Evolutionary conservation across 2,329 filamentous ascomycete species (phyloP), one percentile per base, ranked within the genome.

Genomic region (Aspergillus novofumigatus): DNA sequence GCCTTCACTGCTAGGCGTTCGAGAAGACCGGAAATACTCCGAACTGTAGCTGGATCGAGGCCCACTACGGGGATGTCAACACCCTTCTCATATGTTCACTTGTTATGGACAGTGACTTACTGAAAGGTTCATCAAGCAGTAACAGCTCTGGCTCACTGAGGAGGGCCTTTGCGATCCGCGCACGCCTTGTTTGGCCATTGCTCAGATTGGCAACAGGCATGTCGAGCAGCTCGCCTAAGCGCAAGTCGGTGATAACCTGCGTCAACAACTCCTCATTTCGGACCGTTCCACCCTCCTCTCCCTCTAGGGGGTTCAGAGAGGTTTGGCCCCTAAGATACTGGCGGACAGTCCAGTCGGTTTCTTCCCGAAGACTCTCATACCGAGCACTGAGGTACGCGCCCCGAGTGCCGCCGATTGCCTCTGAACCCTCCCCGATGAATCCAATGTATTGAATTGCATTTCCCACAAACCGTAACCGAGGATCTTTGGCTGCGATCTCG

Each of bases 61-160:
- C 94, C 93, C 90, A 97, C 81, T 82, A 55, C 5, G 21, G 28
- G n/a, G 45, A 51, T 28, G 63, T 69, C 60, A 66, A 49, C 54
- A 41, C 20, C 45, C 25, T 38, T 38, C 14, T 17, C 32, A 38
- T 44, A 50, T 17, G 49, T 4, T 49, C 21, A 14, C 42, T 62
- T 41, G 62, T 48, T 49, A n/a, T 4, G 4, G 3, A 6, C 23
- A n/a, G 49, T 14, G 32, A 69, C 78, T 68, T 70, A 84, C 80
- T 96, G 69, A 97, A 97, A 1, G 94, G 93, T 66, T 96, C 93
- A 74, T 99, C 94, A 2, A 96, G 80, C 53, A 97, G 80, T 59
- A 99, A 70, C 10, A 96, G 82, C 72, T 95, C 89, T 0, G 94
- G 94, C 53, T 83, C 82, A 6, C 81, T 86, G 57, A 97, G 80